Conservation (phyloP, 495 filamentous ascomycete species). For the Trichoderma reesei region DNA sequence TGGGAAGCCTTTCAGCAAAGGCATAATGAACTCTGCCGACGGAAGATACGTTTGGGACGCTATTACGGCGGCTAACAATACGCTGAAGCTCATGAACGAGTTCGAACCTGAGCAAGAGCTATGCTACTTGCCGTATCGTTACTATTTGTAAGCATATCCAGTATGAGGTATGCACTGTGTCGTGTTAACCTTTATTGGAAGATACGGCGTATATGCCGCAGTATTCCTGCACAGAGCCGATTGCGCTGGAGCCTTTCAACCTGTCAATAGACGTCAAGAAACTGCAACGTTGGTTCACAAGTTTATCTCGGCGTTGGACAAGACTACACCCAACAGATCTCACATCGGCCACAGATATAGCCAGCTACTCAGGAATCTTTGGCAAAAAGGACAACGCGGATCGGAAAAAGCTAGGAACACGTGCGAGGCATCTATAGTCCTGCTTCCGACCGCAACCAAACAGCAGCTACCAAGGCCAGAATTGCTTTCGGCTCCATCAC, state of each 20-base stretch:
- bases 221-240: slow-evolving; percentile 8
- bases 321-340: background rate
- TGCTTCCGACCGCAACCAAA: too few relatives aligned
- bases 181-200: background rate
- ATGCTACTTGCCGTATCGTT: slow-evolving; percentile 4
- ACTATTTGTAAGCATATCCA: slow-evolving; percentile 2
- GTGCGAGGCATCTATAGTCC: background rate
- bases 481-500: background rate
- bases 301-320: background rate
- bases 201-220: slow-evolving; percentile 2
- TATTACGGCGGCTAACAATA: background rate
- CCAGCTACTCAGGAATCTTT: background rate
- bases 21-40: slow-evolving; percentile 3
- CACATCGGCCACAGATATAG: background rate
- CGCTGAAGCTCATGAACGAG: background rate
- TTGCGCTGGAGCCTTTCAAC: background rate
- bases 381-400: background rate
- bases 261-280: background rate
- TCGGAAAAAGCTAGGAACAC: background rate
- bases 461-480: background rate
- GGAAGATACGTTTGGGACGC: slow-evolving; percentile 7
- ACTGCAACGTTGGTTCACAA: background rate
- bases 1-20: background rate
- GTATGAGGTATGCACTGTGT: background rate
- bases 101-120: background rate